Conservation (phyloP, 1,139 yeast species). For the Yarrowia galli region DNA sequence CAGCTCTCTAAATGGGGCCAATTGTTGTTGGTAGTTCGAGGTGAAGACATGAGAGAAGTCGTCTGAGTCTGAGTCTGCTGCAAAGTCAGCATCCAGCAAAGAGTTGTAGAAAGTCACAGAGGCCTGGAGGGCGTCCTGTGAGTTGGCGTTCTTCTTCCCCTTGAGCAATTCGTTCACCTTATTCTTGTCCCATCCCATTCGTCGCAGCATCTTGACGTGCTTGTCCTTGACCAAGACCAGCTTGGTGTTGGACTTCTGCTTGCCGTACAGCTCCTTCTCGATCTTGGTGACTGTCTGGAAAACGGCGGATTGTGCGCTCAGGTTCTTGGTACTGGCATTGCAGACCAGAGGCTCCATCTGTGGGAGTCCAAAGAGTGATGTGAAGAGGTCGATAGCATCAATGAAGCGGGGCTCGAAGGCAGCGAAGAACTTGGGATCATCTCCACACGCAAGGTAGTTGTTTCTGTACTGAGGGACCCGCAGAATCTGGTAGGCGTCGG, state of each 20-base stretch:
- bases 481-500: constrained; percentile 36
- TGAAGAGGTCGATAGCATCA: constrained; percentile 32
- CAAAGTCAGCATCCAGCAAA: constrained; percentile 6
- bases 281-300: constrained; percentile 20
- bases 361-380: constrained; percentile 31
- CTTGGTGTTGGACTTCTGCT: constrained; percentile 28
- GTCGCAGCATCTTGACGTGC: constrained; percentile 27
- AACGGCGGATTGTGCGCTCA: constrained; percentile 27
- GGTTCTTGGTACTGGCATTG: constrained; percentile 32
- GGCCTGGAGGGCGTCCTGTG: constrained; percentile 17
- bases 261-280: constrained; percentile 25
- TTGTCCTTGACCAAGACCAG: constrained; percentile 34
- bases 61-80: constrained; percentile 6
- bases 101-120: constrained; percentile 26
- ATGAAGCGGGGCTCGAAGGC: constrained; percentile 28
- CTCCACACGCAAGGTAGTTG: constrained; percentile 30
- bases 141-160: constrained; percentile 28
- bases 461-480: constrained; percentile 34
- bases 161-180: constrained; percentile 28
- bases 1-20: constrained; percentile 27
- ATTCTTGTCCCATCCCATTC: constrained; percentile 37
- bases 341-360: constrained; percentile 34
- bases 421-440: constrained; percentile 33
- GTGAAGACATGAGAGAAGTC: constrained; percentile 25
- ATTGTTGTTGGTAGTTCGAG: constrained; percentile 16